phyloP scores from a whole-genome alignment of 306 rosid genomes.

The Quercus gilva region DNA sequence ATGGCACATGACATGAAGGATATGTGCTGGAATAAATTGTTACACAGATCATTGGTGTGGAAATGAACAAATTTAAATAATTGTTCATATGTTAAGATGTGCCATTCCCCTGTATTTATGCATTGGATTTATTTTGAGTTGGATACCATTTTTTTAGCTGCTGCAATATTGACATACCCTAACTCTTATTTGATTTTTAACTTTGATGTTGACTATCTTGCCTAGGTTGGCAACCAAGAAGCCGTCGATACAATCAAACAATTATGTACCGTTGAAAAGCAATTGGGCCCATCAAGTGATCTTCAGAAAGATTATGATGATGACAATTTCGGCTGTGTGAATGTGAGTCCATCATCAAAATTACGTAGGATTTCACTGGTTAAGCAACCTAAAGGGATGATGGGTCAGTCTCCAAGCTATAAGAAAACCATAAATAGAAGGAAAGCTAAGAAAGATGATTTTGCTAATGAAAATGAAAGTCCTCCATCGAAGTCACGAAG shows the following conservation, averaged over 20 bases:
- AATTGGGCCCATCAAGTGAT: constrained; percentile 23
- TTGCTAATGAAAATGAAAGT: constrained; percentile 41
- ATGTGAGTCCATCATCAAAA: constrained; percentile 50
- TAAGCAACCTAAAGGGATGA: constrained; percentile 26
- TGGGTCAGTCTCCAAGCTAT: constrained; percentile 24
- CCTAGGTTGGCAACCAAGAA: constrained; percentile 63
- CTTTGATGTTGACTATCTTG: constrained; percentile 1
- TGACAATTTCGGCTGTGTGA: constrained; percentile 30
- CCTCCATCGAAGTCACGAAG: constrained; percentile 48
- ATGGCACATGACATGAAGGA: not conserved
- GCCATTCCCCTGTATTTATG: not conserved
- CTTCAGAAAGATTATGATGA: constrained; percentile 17
- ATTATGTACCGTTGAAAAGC: constrained; percentile 30
- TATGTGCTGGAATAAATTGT: not conserved
- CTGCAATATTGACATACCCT: not conserved
- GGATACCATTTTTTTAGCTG: not conserved
- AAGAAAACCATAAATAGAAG: constrained; percentile 22
- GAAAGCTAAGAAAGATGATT: constrained; percentile 31
- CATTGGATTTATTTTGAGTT: not conserved
- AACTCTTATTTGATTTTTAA: not conserved
- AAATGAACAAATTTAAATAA: not conserved
- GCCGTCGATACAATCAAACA: constrained; percentile 38
- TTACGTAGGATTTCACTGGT: constrained; percentile 47
- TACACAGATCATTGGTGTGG: not conserved
- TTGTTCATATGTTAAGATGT: not conserved